A percentile compares a stretch with the other conserved stretches of the same genome.
These are phyloP conservation scores for Leishmania lainsoni DNA, from an alignment of 208 protist genomes.

Conservation along the genomic window DNA sequence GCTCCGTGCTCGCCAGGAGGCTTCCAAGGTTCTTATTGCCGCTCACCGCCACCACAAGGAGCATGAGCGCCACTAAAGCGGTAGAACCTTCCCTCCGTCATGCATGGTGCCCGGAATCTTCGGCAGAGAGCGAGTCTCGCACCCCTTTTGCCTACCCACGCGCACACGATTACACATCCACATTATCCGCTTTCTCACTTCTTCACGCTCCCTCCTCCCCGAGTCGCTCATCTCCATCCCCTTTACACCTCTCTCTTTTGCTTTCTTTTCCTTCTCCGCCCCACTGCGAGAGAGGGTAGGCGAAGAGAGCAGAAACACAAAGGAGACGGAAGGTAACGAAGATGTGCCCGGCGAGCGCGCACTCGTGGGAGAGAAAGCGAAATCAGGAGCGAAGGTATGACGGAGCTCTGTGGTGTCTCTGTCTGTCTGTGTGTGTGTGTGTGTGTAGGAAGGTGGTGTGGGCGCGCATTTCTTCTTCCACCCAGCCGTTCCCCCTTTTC, in stretches of 20 bases:
- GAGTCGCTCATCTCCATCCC: neutral
- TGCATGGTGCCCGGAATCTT: neutral
- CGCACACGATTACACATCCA: neutral
- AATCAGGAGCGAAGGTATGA: neutral
- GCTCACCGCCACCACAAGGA: conserved; percentile 67
- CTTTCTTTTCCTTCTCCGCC: too few relatives aligned
- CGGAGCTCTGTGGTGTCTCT: neutral
- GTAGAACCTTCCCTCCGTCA: neutral
- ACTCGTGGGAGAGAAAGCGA: neutral
- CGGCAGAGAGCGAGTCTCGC: conserved; percentile 1
- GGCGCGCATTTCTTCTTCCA: neutral
- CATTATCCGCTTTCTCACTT: neutral
- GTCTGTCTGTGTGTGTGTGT: neutral
- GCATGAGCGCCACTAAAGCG: conserved; percentile 23
- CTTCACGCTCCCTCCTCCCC: neutral
- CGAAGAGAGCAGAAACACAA: neutral
- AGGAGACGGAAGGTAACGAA: neutral
- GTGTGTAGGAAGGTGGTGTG: neutral
- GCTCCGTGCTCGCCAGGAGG: conserved; percentile 52
- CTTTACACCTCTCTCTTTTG: neutral
- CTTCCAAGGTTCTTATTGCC: conserved; percentile 64
- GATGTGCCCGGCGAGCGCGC: neutral
- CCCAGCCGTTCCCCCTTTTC: neutral
- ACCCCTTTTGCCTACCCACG: neutral
- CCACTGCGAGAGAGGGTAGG: neutral